Evolutionary conservation across 208 protist species (phyloP), one percentile per base, ranked within the genome.

Genomic region (Leishmania martiniquensis): DNA sequence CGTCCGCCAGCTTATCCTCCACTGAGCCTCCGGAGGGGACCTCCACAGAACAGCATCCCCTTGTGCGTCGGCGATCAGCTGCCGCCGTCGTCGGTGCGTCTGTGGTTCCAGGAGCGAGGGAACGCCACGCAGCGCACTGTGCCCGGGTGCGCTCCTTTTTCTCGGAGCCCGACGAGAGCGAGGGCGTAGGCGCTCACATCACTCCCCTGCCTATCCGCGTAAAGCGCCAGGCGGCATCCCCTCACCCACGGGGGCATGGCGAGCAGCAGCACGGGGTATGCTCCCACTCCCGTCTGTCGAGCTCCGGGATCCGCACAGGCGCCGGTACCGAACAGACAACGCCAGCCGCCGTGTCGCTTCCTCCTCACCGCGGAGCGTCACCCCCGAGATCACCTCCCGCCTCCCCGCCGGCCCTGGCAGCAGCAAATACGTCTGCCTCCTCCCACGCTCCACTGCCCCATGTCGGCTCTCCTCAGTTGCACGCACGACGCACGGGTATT

Each of bases 41-140:
- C 7, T 62, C 78, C 9, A 83, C 79, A 17, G 79, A 83, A 67
- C 79, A 78, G 73, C 78, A 82, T 52, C 72, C 57, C 6, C 76
- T 47, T 25, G 59, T 63, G 51, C 44, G 12, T 22, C 22, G 20
- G 62, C 63, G 5, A 45, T 20, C 39, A 34, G 68, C n/a, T 32
- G 69, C 20, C 69, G 25, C 29, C 77, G 44, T 20, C 32, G 34
- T 34, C 25, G 55, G 22, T 4, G 13, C 42, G 29, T n/a, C 54
- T 12, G 45, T 29, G n/a, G 13, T 60, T 1, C 32, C 42, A 12
- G 44, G 52, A 54, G 47, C 78, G 37, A 42, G 55, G 67, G 72
- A 44, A 55, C 52, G 37, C 49, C 13, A 51, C 55, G 72, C 9
- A 13, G 10, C 39, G 37, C 81, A 86, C 59, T 75, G 83, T 45